phyloP scores from a whole-genome alignment of 1,139 yeast genomes.

The Wickerhamomyces sp. region DNA sequence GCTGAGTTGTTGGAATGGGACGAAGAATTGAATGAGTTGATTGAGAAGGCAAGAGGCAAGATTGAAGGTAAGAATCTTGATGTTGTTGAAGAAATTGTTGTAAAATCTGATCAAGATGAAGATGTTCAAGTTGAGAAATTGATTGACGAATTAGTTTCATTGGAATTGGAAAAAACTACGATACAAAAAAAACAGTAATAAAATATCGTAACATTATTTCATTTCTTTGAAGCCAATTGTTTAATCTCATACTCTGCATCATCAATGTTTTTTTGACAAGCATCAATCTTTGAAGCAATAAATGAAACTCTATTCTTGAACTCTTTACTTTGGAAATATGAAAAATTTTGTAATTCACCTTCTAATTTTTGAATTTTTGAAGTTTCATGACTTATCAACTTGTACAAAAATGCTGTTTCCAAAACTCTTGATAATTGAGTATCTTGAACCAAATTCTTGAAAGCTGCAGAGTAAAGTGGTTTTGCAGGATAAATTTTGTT shows the following conservation, averaged over 20 bases:
- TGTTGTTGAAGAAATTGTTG: conserved; percentile 4
- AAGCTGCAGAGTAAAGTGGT: conserved; percentile 82
- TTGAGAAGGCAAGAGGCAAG: conserved; percentile 15
- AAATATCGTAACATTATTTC: too few species aligned
- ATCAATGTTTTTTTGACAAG: conserved; percentile 45
- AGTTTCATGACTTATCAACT: conserved; percentile 55
- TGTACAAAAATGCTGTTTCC: conserved; percentile 56
- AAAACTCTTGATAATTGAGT: conserved; percentile 50
- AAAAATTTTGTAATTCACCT: conserved; percentile 60
- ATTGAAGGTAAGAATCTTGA: too few species aligned
- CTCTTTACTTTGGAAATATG: conserved; percentile 42
- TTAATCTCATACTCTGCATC: conserved; percentile 37
- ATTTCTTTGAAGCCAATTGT: conserved; percentile 24
- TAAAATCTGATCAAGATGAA: conserved; percentile 3
- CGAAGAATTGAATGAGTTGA: conserved; percentile 38
- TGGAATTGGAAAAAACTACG: too few species aligned
- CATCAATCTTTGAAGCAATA: conserved; percentile 58
- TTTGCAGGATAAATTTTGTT: conserved; percentile 68
- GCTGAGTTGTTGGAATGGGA: conserved; percentile 62
- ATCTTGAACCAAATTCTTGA: conserved; percentile 57
- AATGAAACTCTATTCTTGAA: conserved; percentile 61
- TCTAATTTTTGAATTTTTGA: conserved; percentile 61
- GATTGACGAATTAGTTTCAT: too few species aligned
- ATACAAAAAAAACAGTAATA: too few species aligned
- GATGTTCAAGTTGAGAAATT: not conserved